Conservation (phyloP, 1,139 yeast species). For the Geotrichum australiense region DNA sequence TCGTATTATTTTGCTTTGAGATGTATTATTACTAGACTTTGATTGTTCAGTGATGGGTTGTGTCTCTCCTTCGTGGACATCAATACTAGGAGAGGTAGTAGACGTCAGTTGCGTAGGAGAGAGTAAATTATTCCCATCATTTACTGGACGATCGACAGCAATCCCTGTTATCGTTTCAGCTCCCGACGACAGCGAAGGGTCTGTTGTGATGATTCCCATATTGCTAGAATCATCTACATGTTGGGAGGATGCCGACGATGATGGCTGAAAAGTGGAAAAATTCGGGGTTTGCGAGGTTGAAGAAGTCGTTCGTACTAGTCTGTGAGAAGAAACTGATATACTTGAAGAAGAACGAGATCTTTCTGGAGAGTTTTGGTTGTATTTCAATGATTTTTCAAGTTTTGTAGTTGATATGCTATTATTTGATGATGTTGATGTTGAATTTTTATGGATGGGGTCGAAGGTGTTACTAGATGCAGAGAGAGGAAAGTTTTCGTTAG, state of each 20-base stretch:
- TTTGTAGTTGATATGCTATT: slow-evolving; percentile 12
- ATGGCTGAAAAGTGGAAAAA: slow-evolving; percentile 10
- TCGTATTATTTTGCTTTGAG: too few relatives aligned
- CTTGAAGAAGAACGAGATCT: slow-evolving; percentile 6
- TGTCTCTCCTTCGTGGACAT: too few relatives aligned
- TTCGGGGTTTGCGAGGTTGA: slow-evolving; percentile 8
- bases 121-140: too few relatives aligned
- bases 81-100: too few relatives aligned
- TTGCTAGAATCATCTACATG: neutral
- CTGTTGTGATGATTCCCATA: neutral
- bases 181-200: slow-evolving; percentile 1
- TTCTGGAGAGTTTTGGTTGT: slow-evolving; percentile 7
- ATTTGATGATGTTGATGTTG: slow-evolving; percentile 7
- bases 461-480: slow-evolving; percentile 1
- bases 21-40: too few relatives aligned
- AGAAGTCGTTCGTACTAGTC: slow-evolving; percentile 9
- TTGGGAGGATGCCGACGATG: slow-evolving; percentile 1
- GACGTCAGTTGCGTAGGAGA: too few relatives aligned
- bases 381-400: slow-evolving; percentile 2
- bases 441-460: slow-evolving; percentile 7
- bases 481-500: slow-evolving; percentile 7
- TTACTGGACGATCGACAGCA: slow-evolving; percentile 12
- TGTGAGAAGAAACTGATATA: slow-evolving; percentile 10
- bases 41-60: too few relatives aligned
- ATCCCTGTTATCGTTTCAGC: slow-evolving; percentile 7